Evolutionary conservation across 1,139 yeast species (phyloP).

Genomic region (Yamadazyma oceani): DNA sequence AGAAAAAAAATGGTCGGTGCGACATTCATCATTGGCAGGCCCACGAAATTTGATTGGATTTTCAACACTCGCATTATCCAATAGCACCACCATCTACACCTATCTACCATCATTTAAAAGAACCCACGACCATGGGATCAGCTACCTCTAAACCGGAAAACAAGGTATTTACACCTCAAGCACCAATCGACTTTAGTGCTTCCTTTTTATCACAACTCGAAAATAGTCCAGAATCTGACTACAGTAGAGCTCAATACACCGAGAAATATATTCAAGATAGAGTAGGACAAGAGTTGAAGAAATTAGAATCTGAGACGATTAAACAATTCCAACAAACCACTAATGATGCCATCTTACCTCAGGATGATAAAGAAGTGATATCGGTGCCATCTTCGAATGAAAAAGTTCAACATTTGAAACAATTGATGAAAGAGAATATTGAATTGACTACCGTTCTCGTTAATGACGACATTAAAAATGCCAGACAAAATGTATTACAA

Average conservation of each 20-base stretch:
- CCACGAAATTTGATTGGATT: too few relatives aligned
- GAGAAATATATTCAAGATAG: slow-evolving; percentile 77
- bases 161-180: slow-evolving; percentile 65
- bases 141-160: slow-evolving; percentile 61
- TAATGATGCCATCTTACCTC: slow-evolving; percentile 38
- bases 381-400: slow-evolving; percentile 38
- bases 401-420: slow-evolving; percentile 44
- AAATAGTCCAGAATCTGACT: slow-evolving; percentile 73
- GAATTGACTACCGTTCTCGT: slow-evolving; percentile 42
- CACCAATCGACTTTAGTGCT: slow-evolving; percentile 76
- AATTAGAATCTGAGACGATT: slow-evolving; percentile 60
- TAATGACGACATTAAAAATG: slow-evolving; percentile 30
- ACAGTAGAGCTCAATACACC: slow-evolving; percentile 75
- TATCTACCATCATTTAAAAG: too few relatives aligned
- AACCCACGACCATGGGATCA: too few relatives aligned
- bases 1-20: too few relatives aligned
- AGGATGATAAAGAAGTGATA: slow-evolving; percentile 27
- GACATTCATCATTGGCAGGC: too few relatives aligned
- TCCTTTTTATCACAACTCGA: slow-evolving; percentile 71
- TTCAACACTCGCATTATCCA: too few relatives aligned
- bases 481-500: slow-evolving; percentile 58
- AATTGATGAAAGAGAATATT: slow-evolving; percentile 48
- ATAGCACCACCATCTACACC: slow-evolving; percentile 1
- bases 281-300: slow-evolving; percentile 64
- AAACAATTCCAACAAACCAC: slow-evolving; percentile 55